phyloP scores from a whole-genome alignment of 2,329 filamentous ascomycete species.

The Fusarium redolens region DNA sequence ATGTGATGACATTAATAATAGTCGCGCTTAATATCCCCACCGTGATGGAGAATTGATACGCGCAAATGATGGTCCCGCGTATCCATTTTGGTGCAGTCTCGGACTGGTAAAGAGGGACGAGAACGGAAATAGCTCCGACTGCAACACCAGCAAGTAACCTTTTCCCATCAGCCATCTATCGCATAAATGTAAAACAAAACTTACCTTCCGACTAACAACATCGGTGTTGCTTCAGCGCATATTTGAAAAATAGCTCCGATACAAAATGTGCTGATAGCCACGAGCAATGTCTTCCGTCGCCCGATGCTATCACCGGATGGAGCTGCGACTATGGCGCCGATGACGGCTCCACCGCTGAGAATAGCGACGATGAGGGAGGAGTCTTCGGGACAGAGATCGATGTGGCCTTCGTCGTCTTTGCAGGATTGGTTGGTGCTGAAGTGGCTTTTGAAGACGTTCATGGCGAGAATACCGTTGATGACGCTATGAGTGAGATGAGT shows the following conservation, averaged over 20 bases:
- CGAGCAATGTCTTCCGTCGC: constrained; percentile 75
- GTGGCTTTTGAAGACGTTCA: constrained; percentile 73
- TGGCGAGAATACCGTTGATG: constrained; percentile 78
- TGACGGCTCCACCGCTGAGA: constrained; percentile 81
- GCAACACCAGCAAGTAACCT: constrained; percentile 77
- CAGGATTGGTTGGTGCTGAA: constrained; percentile 69
- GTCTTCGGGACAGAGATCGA: constrained; percentile 66
- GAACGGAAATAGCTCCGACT: constrained; percentile 76
- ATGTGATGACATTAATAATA: constrained; percentile 75
- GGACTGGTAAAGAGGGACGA: constrained; percentile 83
- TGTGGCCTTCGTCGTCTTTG: constrained; percentile 49
- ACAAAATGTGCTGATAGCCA: constrained; percentile 73
- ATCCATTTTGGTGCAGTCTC: constrained; percentile 89
- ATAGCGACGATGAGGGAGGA: constrained; percentile 83
- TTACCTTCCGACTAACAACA: constrained; percentile 73
- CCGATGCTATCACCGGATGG: constrained; percentile 77
- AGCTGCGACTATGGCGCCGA: constrained; percentile 77
- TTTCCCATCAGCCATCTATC: background rate
- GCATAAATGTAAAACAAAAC: constrained; percentile 36
- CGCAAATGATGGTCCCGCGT: constrained; percentile 78
- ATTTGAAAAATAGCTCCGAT: constrained; percentile 80
- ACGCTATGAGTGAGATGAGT: constrained; percentile 47
- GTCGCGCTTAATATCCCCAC: constrained; percentile 75
- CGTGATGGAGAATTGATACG: constrained; percentile 82
- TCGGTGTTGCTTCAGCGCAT: constrained; percentile 67